Evolutionary conservation across 2,329 filamentous ascomycete species (phyloP).

Genomic region (Fusarium tupiense): DNA sequence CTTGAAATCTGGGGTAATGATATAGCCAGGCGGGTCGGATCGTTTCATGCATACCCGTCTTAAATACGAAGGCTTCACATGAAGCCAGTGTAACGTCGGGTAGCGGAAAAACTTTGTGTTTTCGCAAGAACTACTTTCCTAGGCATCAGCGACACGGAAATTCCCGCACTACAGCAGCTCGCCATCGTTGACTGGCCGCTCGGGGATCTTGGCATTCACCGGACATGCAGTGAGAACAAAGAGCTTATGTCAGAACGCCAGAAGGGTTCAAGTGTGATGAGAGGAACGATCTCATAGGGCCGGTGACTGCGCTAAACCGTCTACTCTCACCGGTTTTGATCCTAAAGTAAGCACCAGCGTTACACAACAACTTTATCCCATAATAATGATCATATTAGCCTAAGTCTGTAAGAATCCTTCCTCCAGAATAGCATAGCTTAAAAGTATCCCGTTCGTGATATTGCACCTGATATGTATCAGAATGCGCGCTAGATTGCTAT

Average conservation of each 20-base stretch:
- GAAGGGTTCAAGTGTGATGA: not conserved
- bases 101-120: fast-evolving
- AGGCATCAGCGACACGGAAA: not conserved
- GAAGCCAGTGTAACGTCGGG: fast-evolving
- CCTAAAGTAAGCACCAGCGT: not conserved
- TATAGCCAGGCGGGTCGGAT: not conserved
- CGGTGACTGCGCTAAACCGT: not conserved
- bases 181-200: not conserved
- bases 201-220: not conserved
- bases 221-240: not conserved
- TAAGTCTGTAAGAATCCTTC: not conserved
- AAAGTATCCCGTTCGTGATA: fast-evolving
- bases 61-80: not conserved
- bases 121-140: not conserved
- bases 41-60: not conserved
- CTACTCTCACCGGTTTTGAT: not conserved
- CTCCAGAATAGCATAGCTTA: not conserved
- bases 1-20: fast-evolving
- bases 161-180: too few species aligned
- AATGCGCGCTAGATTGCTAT: not conserved
- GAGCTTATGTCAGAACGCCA: not conserved
- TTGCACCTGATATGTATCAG: fast-evolving
- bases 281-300: not conserved
- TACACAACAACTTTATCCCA: not conserved
- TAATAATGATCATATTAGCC: not conserved